Evolutionary conservation across 305 asterid genomes (phyloP).

Genomic region (Ilex paraguariensis): DNA sequence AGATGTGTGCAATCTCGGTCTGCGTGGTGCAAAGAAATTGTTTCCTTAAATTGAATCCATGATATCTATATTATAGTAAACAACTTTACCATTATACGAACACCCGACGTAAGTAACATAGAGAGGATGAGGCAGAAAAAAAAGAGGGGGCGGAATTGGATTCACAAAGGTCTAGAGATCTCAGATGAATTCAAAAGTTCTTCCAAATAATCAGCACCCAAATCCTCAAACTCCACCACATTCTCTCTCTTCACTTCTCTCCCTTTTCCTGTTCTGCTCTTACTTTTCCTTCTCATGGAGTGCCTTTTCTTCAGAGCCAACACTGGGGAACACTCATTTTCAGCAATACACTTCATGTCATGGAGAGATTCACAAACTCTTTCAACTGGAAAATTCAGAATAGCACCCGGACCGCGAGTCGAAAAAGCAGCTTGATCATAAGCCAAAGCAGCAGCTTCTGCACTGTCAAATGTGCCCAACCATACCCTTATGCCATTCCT

Average conservation of each 20-base stretch:
- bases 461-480: constrained; percentile 77
- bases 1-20: no score
- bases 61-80: no score
- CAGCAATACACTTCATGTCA: constrained; percentile 40
- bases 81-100: no score
- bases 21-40: no score
- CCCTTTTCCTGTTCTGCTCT: constrained; percentile 12
- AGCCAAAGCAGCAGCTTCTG: constrained; percentile 80
- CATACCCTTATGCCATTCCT: constrained; percentile 69
- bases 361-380: constrained; percentile 52
- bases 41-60: no score
- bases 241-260: constrained; percentile 30
- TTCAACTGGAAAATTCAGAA: constrained; percentile 63
- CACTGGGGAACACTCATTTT: constrained; percentile 47
- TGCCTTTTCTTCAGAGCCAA: constrained; percentile 72
- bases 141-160: no score
- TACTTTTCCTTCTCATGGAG: constrained; percentile 38
- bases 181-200: constrained; percentile 46
- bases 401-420: constrained; percentile 58
- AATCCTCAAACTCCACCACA: constrained; percentile 67
- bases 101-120: no score
- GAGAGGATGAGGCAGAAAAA: no score
- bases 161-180: neutral
- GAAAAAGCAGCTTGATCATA: constrained; percentile 81
- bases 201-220: constrained; percentile 74